Percentiles rank a stretch among this genome's conserved stretches.
Conservation (phyloP, 2,329 filamentous ascomycete genomes). For the Xylaria sp. region DNA sequence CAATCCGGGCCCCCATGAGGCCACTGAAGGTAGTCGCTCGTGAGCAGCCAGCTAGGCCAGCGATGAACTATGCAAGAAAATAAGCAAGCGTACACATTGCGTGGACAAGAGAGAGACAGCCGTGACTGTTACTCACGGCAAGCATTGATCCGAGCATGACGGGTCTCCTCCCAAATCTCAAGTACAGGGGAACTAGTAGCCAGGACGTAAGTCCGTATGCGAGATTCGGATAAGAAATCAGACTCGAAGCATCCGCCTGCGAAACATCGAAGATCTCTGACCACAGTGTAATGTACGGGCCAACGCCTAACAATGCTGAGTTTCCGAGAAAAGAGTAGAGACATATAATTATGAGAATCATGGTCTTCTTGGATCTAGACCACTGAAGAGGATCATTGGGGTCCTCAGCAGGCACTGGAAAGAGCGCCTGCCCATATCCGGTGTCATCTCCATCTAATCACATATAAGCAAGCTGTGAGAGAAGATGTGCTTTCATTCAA, state of each 20-base stretch:
- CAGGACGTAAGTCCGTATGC: conserved; percentile 69
- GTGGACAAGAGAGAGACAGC: not conserved
- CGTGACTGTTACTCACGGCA: conserved; percentile 44
- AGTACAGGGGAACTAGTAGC: conserved; percentile 67
- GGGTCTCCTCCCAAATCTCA: conserved; percentile 59
- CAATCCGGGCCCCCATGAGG: conserved; percentile 55
- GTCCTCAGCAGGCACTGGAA: conserved; percentile 69
- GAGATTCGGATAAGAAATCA: conserved; percentile 70
- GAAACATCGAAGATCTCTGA: conserved; percentile 63
- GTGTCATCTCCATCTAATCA: conserved; percentile 66
- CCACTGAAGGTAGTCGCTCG: conserved; percentile 52
- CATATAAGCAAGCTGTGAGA: conserved; percentile 9
- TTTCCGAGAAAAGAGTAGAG: conserved; percentile 70
- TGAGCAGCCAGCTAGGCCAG: conserved; percentile 54
- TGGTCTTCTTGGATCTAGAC: conserved; percentile 65
- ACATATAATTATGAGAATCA: conserved; percentile 65
- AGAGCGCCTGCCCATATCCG: conserved; percentile 69
- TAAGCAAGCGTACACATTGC: not conserved
- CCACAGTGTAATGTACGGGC: conserved; percentile 68
- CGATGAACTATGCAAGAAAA: conserved; percentile 51
- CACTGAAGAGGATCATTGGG: conserved; percentile 66
- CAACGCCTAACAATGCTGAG: conserved; percentile 65
- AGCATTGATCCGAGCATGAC: conserved; percentile 57
- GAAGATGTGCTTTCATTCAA: not conserved
- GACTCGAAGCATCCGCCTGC: conserved; percentile 62